Base-by-base conservation (phyloP, 129 eudicot genomes). In the Flaveria ramosissima region DNA sequence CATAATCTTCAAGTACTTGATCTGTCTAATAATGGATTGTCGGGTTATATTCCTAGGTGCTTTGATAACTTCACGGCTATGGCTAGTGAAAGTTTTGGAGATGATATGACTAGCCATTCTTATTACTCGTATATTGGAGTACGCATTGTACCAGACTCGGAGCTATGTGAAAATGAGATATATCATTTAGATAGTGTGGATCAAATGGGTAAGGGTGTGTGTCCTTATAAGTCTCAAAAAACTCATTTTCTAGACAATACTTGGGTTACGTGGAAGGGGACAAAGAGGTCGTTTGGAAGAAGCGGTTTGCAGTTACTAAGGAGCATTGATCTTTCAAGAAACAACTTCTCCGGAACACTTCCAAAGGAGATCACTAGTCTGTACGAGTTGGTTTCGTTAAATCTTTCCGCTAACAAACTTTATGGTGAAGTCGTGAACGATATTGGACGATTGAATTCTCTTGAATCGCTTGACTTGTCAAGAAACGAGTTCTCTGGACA, bases 271-370 rank as follows among this genome's bases (percentile, higher is more conserved):
- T 84, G 84, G 81, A 79, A 84, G 47, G 81, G 87, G 36, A 14
- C 8, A 52, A 6, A 24, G 1, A 64, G 47, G 3, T 61, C 66
- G 60, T 83, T 72, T 20, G 41, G 27, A 74, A 75, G 47, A 27
- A 23, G 17, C 1, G 43, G 51, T 63, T 73, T 85, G 14, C n/a
- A 15, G 0, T 17, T 76, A 21, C 7, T 81, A 48, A 76, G 69
- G 68, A 27, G 20, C 75, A 62, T 84, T 45, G 88, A 85, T 75
- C 74, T 85, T 57, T 81, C 82, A 9, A 30, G 73, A 50, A 81
- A 84, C 19, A 80, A 70, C 1, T 72, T 77, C 0, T 17, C 21
- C 13, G 83, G 83, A 20, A 60, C 13, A 32, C 32, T 83, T 27
- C 83, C 86, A 1, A 0, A 41, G 3, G 27, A 66, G 30, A 73